Evolutionary conservation across 108 stramenopile species (phyloP), one percentile per base, ranked within the genome.

Genomic region (Stephanodiscus triporus): DNA sequence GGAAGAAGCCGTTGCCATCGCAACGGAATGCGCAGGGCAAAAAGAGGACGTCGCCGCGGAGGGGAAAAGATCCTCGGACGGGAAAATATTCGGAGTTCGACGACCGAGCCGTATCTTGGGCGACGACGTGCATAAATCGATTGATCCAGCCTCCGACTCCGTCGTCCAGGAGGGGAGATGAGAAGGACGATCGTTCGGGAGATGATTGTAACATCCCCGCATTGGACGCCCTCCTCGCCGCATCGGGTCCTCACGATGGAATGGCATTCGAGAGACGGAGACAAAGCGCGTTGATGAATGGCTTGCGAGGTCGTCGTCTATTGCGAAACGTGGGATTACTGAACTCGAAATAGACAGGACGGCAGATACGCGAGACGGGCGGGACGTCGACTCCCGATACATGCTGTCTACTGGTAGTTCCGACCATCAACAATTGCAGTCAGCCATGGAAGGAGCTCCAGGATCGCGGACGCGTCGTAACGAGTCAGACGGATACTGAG

Each of bases 341-440:
- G 43, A n/a, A 45, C 16, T 45, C 43, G 16, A 45, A 16, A 45
- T 45, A 17, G 11, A 40, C 36, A 6, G 36, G 36, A n/a, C n/a
- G n/a, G n/a, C n/a, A n/a, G n/a, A n/a, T n/a, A n/a, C n/a, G n/a
- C n/a, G n/a, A n/a, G n/a, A n/a, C n/a, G n/a, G n/a, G n/a, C n/a
- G n/a, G n/a, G n/a, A n/a, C n/a, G n/a, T n/a, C n/a, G n/a, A n/a
- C n/a, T n/a, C n/a, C n/a, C n/a, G n/a, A n/a, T 34, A 34, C 32
- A 34, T 34, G 32, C 32, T n/a, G n/a, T n/a, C n/a, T n/a, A n/a
- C n/a, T n/a, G n/a, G n/a, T n/a, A n/a, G n/a, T n/a, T n/a, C n/a
- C n/a, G n/a, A 98, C 97, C 22, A 85, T 99, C 62, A 97, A 94
- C 75, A 99, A 99, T 73, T 81, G 97, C 62, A 90, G 94, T 59